Evolutionary conservation across 2,329 filamentous ascomycete genomes (phyloP).

Genomic region (Phialocephala sp.): DNA sequence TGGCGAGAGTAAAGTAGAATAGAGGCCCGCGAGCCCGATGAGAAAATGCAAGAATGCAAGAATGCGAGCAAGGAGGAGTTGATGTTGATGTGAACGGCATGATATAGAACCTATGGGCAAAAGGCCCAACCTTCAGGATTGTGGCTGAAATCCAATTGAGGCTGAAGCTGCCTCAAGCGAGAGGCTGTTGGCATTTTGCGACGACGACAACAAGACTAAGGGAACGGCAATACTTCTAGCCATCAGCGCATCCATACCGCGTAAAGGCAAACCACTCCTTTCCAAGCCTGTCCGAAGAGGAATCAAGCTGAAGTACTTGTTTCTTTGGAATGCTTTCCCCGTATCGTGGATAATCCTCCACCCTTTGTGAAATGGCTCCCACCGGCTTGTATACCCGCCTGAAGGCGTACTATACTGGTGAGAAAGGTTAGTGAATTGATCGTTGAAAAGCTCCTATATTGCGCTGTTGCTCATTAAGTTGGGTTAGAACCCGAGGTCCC

Average conservation of each 20-base stretch:
- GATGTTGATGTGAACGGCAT: no score
- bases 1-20: background rate
- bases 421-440: conserved; percentile 33
- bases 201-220: background rate
- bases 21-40: no score
- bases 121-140: background rate
- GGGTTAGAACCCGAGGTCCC: conserved; percentile 37
- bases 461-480: background rate
- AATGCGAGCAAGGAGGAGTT: no score
- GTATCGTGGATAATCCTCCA: background rate
- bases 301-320: background rate
- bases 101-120: no score
- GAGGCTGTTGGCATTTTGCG: background rate
- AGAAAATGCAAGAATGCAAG: no score
- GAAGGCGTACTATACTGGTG: conserved; percentile 35
- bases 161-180: background rate
- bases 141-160: background rate
- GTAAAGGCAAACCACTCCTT: no score
- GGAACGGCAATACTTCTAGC: no score
- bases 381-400: conserved; percentile 35
- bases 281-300: no score
- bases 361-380: conserved; percentile 36
- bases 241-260: background rate
- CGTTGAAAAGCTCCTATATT: background rate
- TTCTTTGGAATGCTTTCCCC: background rate